phyloP scores from a whole-genome alignment of 176 grass and related monocot genomes.

The Phoenix roebelenii region DNA sequence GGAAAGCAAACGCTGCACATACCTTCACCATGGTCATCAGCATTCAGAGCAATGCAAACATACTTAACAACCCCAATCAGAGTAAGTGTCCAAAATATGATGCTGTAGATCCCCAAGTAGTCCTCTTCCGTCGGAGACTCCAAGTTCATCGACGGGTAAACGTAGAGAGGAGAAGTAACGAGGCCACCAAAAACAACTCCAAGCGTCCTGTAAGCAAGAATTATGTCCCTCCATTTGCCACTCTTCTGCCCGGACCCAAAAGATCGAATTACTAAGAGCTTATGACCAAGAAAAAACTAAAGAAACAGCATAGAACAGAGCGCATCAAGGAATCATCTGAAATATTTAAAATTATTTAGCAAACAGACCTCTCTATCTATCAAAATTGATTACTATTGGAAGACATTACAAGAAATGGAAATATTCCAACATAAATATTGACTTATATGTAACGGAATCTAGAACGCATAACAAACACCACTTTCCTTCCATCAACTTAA shows the following conservation, averaged over 20 bases:
- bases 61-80: conserved; percentile 78
- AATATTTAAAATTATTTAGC: too few relatives aligned
- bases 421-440: too few relatives aligned
- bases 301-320: too few relatives aligned
- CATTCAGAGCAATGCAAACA: conserved; percentile 65
- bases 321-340: too few relatives aligned
- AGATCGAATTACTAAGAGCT: too few relatives aligned
- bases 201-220: conserved; percentile 65
- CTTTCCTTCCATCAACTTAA: too few relatives aligned
- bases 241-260: background rate
- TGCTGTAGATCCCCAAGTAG: conserved; percentile 79
- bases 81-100: conserved; percentile 90
- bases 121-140: conserved; percentile 48
- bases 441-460: too few relatives aligned
- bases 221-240: conserved; percentile 30
- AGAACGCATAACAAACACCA: too few relatives aligned
- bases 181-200: conserved; percentile 83
- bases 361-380: too few relatives aligned
- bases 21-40: conserved; percentile 90
- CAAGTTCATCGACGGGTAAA: conserved; percentile 87
- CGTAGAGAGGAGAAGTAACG: conserved; percentile 77
- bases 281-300: too few relatives aligned
- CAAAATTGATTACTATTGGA: too few relatives aligned
- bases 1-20: conserved; percentile 1
- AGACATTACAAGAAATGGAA: too few relatives aligned